These are phyloP conservation scores for Xenoacremonium recifei DNA, from an alignment of 2,329 filamentous ascomycete species.

Conservation along the genomic window DNA sequence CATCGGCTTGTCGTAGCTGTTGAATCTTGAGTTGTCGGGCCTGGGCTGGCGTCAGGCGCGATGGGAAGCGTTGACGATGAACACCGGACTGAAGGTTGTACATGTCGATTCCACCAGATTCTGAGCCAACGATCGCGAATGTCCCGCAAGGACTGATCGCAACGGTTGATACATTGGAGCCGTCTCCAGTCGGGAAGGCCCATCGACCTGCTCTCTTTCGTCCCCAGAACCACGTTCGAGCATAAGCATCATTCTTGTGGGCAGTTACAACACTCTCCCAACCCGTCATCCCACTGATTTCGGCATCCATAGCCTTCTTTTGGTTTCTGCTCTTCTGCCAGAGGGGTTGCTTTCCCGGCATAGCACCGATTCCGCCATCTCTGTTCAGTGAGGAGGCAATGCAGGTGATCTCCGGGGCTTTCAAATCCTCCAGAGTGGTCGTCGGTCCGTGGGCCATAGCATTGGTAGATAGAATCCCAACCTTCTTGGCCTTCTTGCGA, in stretches of 20 bases:
- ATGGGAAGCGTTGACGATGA: slow-evolving; percentile 85
- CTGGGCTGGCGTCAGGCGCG: slow-evolving; percentile 73
- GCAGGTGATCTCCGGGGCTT: slow-evolving; percentile 87
- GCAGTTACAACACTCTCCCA: slow-evolving; percentile 98
- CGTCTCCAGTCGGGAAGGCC: slow-evolving; percentile 85
- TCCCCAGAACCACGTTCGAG: slow-evolving; percentile 98
- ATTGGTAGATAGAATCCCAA: slow-evolving; percentile 64
- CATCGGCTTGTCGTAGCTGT: slow-evolving; percentile 57
- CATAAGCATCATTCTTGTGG: slow-evolving; percentile 79
- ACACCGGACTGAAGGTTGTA: slow-evolving; percentile 94
- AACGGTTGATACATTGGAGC: slow-evolving; percentile 79
- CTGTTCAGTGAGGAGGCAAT: slow-evolving; percentile 91
- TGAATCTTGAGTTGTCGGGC: slow-evolving; percentile 71
- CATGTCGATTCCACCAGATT: slow-evolving; percentile 82
- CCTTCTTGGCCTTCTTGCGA: slow-evolving; percentile 85
- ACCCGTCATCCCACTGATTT: slow-evolving; percentile 75
- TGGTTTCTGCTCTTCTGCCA: slow-evolving; percentile 77
- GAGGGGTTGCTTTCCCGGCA: slow-evolving; percentile 73
- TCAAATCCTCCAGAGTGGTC: slow-evolving; percentile 70
- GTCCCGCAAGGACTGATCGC: slow-evolving; percentile 89
- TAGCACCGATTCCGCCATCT: slow-evolving; percentile 87
- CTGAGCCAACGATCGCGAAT: slow-evolving; percentile 87
- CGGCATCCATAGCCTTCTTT: slow-evolving; percentile 63
- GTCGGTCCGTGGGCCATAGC: slow-evolving; percentile 59
- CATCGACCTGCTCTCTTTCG: slow-evolving; percentile 89